Percentiles rank a stretch among this genome's conserved stretches.
Conservation (phyloP, 768 basidiomycete genomes). For the Lactarius hatsudake region DNA sequence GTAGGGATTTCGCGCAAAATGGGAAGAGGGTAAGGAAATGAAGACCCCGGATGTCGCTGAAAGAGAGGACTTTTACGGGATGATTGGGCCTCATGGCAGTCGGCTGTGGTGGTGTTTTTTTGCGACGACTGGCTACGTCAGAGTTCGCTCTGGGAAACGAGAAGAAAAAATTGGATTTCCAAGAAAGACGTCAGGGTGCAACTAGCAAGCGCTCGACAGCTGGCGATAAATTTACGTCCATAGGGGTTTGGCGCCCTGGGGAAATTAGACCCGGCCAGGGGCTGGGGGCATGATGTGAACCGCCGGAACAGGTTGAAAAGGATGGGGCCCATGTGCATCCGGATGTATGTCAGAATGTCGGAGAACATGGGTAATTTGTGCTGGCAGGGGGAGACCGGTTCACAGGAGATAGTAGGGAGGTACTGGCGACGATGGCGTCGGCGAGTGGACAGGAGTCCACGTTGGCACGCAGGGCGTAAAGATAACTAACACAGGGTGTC, state of each 20-base stretch:
- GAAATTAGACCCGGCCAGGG: constrained; percentile 20
- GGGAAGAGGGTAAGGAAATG: constrained; percentile 1
- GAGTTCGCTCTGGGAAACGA: constrained; percentile 12
- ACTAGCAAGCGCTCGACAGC: constrained; percentile 12
- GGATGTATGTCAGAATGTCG: background rate
- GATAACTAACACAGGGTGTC: background rate
- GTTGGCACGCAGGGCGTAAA: constrained; percentile 11
- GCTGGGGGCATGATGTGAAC: background rate
- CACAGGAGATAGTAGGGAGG: background rate
- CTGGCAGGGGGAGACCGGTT: background rate
- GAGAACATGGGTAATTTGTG: background rate
- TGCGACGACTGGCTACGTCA: constrained; percentile 23
- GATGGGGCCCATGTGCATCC: background rate
- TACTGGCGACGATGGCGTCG: background rate
- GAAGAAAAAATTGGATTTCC: constrained; percentile 6
- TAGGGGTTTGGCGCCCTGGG: constrained; percentile 16
- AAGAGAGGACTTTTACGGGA: constrained; percentile 15
- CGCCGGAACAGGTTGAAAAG: background rate
- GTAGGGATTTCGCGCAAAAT: constrained; percentile 11
- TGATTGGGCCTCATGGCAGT: constrained; percentile 8
- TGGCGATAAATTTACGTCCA: constrained; percentile 20
- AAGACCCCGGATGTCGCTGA: constrained; percentile 18
- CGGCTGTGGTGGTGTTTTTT: constrained; percentile 9
- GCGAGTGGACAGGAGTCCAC: background rate
- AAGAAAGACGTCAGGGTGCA: background rate